Conservation (phyloP, 805 yeast species). For the Saturnispora galanensis region DNA sequence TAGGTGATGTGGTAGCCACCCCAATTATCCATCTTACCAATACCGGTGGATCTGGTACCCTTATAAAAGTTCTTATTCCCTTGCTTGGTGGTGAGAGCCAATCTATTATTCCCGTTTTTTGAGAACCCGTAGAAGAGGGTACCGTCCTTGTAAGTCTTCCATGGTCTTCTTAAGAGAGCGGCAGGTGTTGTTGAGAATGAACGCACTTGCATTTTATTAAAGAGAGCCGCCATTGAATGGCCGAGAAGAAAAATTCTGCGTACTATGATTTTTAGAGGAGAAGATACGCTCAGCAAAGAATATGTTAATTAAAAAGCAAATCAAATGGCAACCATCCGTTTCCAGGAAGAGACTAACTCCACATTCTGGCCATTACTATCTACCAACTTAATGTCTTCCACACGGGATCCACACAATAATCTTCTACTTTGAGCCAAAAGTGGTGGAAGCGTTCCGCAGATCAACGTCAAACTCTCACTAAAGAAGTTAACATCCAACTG, state of each 20-base stretch:
- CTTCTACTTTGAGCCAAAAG: background rate
- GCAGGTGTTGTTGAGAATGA: conserved; percentile 10
- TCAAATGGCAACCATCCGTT: conserved; percentile 7
- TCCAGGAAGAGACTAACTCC: background rate
- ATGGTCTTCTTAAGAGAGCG: conserved; percentile 62
- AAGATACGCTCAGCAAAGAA: background rate
- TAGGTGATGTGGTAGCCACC: conserved; percentile 76
- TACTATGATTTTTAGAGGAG: background rate
- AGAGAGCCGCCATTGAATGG: background rate
- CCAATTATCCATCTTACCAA: conserved; percentile 51
- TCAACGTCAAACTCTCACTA: conserved; percentile 2
- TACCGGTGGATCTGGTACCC: conserved; percentile 93
- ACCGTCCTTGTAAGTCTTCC: conserved; percentile 81
- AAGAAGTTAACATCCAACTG: conserved; percentile 7
- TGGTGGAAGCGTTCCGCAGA: conserved; percentile 5
- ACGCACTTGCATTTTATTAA: conserved; percentile 1
- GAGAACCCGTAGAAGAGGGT: conserved; percentile 71
- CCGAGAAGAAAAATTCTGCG: background rate
- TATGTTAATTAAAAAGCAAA: background rate
- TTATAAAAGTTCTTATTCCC: conserved; percentile 92
- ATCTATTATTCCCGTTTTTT: conserved; percentile 75
- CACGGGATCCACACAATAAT: conserved; percentile 2
- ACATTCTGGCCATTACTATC: background rate
- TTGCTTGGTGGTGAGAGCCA: conserved; percentile 78
- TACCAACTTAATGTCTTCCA: conserved; percentile 1